phyloP scores from a whole-genome alignment of 345 rosid genomes.

The Corchorus capsularis region DNA sequence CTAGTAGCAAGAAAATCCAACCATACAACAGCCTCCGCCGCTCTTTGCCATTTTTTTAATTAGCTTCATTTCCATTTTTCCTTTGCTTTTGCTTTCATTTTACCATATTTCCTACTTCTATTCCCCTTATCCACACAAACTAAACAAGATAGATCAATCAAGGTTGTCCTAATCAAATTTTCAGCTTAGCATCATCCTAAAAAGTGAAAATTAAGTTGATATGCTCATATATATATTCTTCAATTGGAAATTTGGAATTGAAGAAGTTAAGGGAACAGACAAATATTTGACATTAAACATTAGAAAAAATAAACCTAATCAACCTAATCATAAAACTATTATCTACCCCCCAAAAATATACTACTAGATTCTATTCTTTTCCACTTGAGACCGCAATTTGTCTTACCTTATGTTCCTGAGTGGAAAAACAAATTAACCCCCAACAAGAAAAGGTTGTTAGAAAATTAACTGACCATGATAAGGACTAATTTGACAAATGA shows the following conservation, averaged over 20 bases:
- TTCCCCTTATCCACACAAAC: not conserved
- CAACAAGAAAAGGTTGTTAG: not conserved
- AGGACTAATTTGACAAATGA: not conserved
- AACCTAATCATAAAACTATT: not conserved
- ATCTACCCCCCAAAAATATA: not conserved
- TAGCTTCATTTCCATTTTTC: not conserved
- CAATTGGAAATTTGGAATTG: not conserved
- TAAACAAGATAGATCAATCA: not conserved
- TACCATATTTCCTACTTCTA: no score
- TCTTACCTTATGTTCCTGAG: not conserved
- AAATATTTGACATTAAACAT: not conserved
- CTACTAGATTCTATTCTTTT: not conserved
- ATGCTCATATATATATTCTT: not conserved
- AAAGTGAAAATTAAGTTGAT: not conserved
- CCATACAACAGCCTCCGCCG: not conserved
- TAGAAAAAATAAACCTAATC: not conserved
- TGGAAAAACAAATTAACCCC: not conserved
- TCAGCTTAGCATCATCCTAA: not conserved
- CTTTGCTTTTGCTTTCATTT: not conserved
- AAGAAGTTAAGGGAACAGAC: conserved; percentile 9
- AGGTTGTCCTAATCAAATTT: not conserved
- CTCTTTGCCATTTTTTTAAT: not conserved
- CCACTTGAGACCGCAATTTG: not conserved
- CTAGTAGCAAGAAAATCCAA: not conserved
- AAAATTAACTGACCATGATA: not conserved